phyloP scores from a whole-genome alignment of 768 basidiomycete genomes.

The Imleria badia region DNA sequence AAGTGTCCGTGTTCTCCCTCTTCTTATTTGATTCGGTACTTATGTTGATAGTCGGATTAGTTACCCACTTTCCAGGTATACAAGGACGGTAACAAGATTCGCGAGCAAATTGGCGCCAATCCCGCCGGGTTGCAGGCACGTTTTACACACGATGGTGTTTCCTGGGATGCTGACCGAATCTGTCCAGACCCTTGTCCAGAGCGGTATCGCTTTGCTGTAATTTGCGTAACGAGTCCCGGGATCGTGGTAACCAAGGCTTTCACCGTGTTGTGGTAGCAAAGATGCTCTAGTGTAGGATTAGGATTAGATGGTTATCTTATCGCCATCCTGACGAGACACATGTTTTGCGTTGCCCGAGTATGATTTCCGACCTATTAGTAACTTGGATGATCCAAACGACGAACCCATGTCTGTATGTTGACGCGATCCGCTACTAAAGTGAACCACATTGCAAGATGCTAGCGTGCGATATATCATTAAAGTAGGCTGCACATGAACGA shows the following conservation, averaged over 20 bases:
- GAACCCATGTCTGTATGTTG: background rate
- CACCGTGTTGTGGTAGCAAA: background rate
- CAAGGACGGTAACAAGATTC: background rate
- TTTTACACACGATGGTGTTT: no score
- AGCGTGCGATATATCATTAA: slow-evolving; percentile 29
- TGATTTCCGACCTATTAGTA: background rate
- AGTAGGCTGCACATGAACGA: slow-evolving; percentile 26
- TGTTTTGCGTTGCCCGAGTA: background rate
- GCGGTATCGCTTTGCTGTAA: background rate
- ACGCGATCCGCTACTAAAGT: background rate
- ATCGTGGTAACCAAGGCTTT: no score
- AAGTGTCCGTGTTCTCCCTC: no score
- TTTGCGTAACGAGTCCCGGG: no score
- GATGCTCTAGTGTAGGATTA: background rate
- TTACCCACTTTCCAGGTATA: slow-evolving; percentile 17
- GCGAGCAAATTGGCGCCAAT: no score
- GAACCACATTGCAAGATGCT: slow-evolving; percentile 22
- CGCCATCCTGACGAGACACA: background rate
- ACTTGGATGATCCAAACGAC: background rate
- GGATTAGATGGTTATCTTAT: background rate
- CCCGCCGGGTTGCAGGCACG: no score
- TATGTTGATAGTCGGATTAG: background rate
- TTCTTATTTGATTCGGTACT: background rate
- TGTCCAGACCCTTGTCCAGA: background rate
- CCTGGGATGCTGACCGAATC: background rate